phyloP scores from a whole-genome alignment of 257 asterid species.

The Penstemon barbatus region DNA sequence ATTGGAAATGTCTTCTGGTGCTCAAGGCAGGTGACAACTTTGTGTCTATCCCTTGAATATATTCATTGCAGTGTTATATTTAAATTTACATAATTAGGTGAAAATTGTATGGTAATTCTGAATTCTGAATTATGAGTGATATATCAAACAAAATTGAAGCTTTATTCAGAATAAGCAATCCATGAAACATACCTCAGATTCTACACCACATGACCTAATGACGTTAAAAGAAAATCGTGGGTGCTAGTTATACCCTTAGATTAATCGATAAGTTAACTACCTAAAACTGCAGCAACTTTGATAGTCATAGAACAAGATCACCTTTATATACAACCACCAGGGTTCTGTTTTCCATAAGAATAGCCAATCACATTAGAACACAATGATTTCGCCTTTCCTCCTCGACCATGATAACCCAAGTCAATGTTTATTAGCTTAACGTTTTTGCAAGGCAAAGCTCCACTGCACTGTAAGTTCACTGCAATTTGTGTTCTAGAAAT shows the following conservation, averaged over 20 bases:
- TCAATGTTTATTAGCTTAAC: slow-evolving; percentile 47
- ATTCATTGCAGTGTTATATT: not conserved
- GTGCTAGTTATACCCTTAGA: too few species aligned
- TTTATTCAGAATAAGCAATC: too few species aligned
- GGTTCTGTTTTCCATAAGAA: slow-evolving; percentile 47
- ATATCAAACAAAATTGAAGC: too few species aligned
- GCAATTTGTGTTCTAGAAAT: slow-evolving; percentile 53
- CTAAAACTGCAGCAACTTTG: too few species aligned
- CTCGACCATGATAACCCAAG: slow-evolving; percentile 44
- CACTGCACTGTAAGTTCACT: slow-evolving; percentile 50
- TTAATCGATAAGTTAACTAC: too few species aligned
- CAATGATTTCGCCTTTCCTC: slow-evolving; percentile 35
- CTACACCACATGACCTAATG: too few species aligned
- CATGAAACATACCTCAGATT: too few species aligned
- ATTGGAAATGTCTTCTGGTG: slow-evolving; percentile 3
- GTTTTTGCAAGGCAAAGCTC: slow-evolving; percentile 47
- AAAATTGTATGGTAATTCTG: too few species aligned
- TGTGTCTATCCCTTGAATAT: slow-evolving; percentile 21
- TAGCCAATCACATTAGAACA: slow-evolving; percentile 52
- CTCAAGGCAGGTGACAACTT: slow-evolving; percentile 20
- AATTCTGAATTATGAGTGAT: too few species aligned
- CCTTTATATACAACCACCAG: slow-evolving; percentile 51
- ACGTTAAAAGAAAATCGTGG: too few species aligned
- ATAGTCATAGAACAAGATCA: too few species aligned
- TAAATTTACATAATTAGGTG: too few species aligned